Conservation (phyloP, 1,139 yeast species). For the Lodderomyces theae region DNA sequence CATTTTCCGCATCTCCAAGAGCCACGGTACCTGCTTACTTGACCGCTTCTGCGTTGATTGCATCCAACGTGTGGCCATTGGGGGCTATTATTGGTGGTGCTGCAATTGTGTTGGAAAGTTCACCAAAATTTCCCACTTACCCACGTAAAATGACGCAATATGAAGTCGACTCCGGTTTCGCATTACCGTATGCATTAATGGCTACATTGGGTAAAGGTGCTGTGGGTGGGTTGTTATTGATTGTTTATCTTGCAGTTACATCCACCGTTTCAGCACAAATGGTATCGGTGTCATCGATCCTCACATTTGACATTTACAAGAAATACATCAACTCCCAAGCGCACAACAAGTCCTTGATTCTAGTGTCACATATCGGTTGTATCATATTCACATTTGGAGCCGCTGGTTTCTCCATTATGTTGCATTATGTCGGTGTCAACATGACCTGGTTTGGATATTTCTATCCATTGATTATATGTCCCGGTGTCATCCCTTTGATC, state of each 20-base stretch:
- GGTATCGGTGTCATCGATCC: constrained; percentile 30
- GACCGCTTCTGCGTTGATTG: constrained; percentile 30
- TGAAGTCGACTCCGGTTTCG: constrained; percentile 29
- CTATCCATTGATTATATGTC: constrained; percentile 33
- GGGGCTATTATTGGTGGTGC: constrained; percentile 30
- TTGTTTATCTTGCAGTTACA: constrained; percentile 31
- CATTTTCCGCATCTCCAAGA: constrained; percentile 31
- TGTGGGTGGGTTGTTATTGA: constrained; percentile 27
- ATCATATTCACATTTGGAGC: constrained; percentile 28
- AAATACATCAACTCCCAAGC: constrained; percentile 28
- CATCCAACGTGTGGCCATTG: constrained; percentile 33
- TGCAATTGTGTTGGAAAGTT: constrained; percentile 23
- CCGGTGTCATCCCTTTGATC: constrained; percentile 35
- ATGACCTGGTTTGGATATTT: constrained; percentile 38
- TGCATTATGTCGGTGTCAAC: constrained; percentile 30
- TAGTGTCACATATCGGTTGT: constrained; percentile 28
- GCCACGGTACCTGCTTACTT: constrained; percentile 40
- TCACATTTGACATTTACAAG: constrained; percentile 31
- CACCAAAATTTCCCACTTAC: constrained; percentile 28
- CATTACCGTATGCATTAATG: constrained; percentile 26
- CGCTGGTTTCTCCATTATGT: constrained; percentile 30
- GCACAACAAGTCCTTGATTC: constrained; percentile 24
- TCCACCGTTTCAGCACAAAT: constrained; percentile 33
- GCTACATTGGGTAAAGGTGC: constrained; percentile 28
- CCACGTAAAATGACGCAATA: constrained; percentile 25